These are phyloP conservation scores for Aphanomyces cochlioides DNA, from an alignment of 352 stramenopile genomes.

Conservation along the genomic window DNA sequence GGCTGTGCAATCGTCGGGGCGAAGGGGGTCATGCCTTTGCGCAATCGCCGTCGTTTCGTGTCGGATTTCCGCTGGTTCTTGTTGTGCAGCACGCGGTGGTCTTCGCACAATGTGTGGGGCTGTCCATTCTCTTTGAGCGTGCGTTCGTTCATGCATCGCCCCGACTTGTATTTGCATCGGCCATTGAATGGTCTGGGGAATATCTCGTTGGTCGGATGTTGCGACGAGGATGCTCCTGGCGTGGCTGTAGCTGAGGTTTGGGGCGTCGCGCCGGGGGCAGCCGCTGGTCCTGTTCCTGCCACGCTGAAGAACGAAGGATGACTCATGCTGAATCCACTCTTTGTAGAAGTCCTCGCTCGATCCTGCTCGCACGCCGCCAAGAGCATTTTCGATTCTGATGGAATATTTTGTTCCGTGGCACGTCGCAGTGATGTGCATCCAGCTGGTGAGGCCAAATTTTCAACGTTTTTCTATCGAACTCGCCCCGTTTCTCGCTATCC, in stretches of 20 bases:
- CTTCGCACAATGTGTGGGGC: slow-evolving; percentile 31
- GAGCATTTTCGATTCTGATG: slow-evolving; percentile 24
- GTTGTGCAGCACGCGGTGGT: slow-evolving; percentile 30
- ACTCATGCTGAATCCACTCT: neutral
- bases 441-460: neutral
- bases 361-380: slow-evolving; percentile 3
- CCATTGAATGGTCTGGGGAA: slow-evolving; percentile 4
- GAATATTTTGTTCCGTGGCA: neutral
- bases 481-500: neutral
- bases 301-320: neutral
- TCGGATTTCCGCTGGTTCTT: slow-evolving; percentile 33
- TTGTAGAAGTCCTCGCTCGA: neutral
- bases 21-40: slow-evolving; percentile 6
- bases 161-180: slow-evolving; percentile 32
- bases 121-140: slow-evolving; percentile 31
- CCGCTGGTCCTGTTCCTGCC: neutral
- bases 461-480: neutral
- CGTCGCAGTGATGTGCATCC: slow-evolving; percentile 16
- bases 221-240: neutral
- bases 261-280: neutral
- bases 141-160: slow-evolving; percentile 31
- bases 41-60: slow-evolving; percentile 24
- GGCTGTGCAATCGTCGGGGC: neutral
- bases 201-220: neutral
- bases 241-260: neutral